Base-by-base conservation (phyloP, 1,284 basidiomycete species). In the Trichosporon ovoides region DNA sequence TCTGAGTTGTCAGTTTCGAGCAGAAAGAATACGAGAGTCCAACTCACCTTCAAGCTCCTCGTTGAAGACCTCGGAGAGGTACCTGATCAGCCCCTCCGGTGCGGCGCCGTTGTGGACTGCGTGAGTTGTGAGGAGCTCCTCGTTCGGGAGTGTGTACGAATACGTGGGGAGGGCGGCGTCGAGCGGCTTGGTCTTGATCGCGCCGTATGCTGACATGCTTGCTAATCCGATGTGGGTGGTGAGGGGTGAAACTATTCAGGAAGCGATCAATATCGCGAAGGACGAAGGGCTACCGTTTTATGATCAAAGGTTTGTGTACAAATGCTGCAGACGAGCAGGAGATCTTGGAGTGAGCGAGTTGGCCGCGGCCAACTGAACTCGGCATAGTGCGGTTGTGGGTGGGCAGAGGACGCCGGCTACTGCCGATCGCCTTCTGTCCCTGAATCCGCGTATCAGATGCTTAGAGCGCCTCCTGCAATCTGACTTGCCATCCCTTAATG, bases 51-150 rank as follows among this genome's bases (percentile, higher is more conserved):
- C 85, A 12, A 95, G 79, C 68, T 88, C 89, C 53, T 81, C 80
- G n/a, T 83, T 83, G 74, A 93, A 91, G 20, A 85, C 78, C 38
- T 66, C 61, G 61, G 83, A 80, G n/a, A 90, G 80, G 68, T 86
- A 83, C 34, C 83, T 80, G 55, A 87, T 69, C 34, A 92, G 77
- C 19, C 82, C 84, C 2, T 72, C 63, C 4, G 79, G 73, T 1
- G 85, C 83, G 10, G 79, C 76, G 6, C 79, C 66, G 11, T 82
- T 80, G 12, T 81, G 84, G 43, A 90, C 75, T 62, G 90, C 88
- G 72, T 89, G 83, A 14, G 88, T 78, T 3, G 83, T 65, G 76
- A 78, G 66, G 20, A 69, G 58, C 12, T 69, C 60, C 12, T 71
- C 65, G 38, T 67, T 60, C 19, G 67, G 68, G 38, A 76, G 34